Conservation (phyloP, 768 basidiomycete genomes). For the Sarcodon sp. region DNA sequence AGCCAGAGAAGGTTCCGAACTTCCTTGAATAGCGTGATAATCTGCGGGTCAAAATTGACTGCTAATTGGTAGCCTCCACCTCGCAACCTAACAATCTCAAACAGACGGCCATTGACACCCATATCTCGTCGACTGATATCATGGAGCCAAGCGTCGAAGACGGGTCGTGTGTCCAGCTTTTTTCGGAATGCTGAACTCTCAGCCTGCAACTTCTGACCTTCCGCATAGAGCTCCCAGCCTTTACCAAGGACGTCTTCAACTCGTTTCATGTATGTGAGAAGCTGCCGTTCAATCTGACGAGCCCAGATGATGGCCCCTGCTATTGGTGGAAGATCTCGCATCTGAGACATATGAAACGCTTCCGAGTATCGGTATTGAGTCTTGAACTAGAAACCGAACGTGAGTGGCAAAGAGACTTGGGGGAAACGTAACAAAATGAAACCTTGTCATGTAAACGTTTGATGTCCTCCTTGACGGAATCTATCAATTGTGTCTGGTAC, state of each 20-base stretch:
- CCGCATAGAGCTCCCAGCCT: slow-evolving; percentile 99
- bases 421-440: neutral
- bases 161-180: slow-evolving; percentile 88
- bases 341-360: slow-evolving; percentile 96
- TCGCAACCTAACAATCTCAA: slow-evolving; percentile 74
- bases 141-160: slow-evolving; percentile 93
- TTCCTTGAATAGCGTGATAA: slow-evolving; percentile 98
- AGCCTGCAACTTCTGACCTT: slow-evolving; percentile 92
- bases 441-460: slow-evolving; percentile 88
- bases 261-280: slow-evolving; percentile 95
- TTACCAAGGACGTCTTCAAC: slow-evolving; percentile 97
- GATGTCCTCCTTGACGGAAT: slow-evolving; percentile 98
- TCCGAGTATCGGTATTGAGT: slow-evolving; percentile 92
- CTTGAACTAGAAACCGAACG: slow-evolving; percentile 53
- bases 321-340: slow-evolving; percentile 97
- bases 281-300: slow-evolving; percentile 94
- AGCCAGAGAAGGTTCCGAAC: slow-evolving; percentile 93
- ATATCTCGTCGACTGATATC: slow-evolving; percentile 92
- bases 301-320: slow-evolving; percentile 99
- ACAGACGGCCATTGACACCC: slow-evolving; percentile 83
- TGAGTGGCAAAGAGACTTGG: neutral
- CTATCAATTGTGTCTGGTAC: slow-evolving; percentile 97
- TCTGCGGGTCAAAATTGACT: slow-evolving; percentile 97
- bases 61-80: slow-evolving; percentile 77
- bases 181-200: slow-evolving; percentile 87